Evolutionary conservation across 1,284 basidiomycete species (phyloP).

Genomic region (Austroboletus niveus): DNA sequence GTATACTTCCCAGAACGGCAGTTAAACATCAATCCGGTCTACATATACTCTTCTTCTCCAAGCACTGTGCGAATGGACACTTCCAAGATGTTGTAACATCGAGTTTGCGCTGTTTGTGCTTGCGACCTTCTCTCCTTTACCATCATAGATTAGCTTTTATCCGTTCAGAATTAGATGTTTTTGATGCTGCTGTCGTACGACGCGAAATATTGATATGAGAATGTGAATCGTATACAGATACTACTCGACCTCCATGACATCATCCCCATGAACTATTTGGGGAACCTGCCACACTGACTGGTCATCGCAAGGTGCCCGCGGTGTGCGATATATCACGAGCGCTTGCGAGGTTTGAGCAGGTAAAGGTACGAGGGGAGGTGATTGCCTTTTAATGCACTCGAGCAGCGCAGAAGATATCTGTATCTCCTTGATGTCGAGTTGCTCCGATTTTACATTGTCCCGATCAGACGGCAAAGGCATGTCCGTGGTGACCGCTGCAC

Average conservation of each 20-base stretch:
- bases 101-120: conserved; percentile 9
- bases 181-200: conserved; percentile 8
- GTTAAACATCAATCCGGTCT: conserved; percentile 19
- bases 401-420: conserved; percentile 45
- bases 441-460: conserved; percentile 47
- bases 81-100: conserved; percentile 4
- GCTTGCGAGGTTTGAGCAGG: conserved; percentile 41
- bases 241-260: conserved; percentile 62
- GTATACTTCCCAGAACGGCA: conserved; percentile 39
- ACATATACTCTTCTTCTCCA: conserved; percentile 3
- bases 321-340: conserved; percentile 57
- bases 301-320: conserved; percentile 22
- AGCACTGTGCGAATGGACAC: conserved; percentile 6
- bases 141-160: conserved; percentile 22
- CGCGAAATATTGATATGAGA: conserved; percentile 11
- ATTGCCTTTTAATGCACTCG: conserved; percentile 40
- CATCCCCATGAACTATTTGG: conserved; percentile 34
- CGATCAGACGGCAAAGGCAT: not conserved
- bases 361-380: conserved; percentile 19
- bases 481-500: conserved; percentile 2
- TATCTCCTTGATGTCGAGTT: conserved; percentile 24
- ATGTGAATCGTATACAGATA: not conserved
- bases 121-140: conserved; percentile 3
- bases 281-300: not conserved
- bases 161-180: conserved; percentile 20